Evolutionary conservation across 2,329 filamentous ascomycete genomes (phyloP), one percentile per base, ranked within the genome.

Genomic region (Sporothrix phasma): DNA sequence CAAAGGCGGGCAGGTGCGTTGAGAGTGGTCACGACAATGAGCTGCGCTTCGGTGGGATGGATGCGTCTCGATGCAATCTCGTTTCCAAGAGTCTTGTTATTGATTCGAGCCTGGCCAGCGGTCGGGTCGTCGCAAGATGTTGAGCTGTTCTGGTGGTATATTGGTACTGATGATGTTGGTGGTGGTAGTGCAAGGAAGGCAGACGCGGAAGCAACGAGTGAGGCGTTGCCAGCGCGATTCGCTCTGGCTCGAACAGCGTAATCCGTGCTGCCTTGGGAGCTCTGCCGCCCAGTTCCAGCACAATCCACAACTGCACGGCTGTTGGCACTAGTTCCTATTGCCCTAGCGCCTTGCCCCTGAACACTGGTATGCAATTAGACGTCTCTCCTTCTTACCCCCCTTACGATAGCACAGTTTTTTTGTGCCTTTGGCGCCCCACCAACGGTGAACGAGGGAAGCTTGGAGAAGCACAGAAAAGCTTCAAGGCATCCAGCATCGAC

Each of bases 191-290:
- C 19, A 8, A 54, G 47, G 10, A 37, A 61, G 22, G 29, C 24
- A 58, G 56, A 62, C 41, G 59, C 59, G 34, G 24, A 58, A 43
- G 45, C 24, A 46, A n/a, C 19, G 31, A 34, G 45, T 10, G 49
- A 49, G 39, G 31, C 51, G 51, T 51, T 49, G 63, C 59, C 59
- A 53, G 51, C 59, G 47, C 60, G 60, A 62, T 62, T 53, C 37
- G 31, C 49, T 49, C 43, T 17, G 22, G 59, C 59, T 19, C 49
- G 51, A 61, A 58, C 56, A 46, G 61, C 67, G 67, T 68, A 67
- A 68, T 67, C 64, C 64, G 46, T 56, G 67, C 63, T 68, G 67
- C 67, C 67, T 68, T 68, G 67, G 62, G 60, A 63, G 62, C 53
- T 64, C 29, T 37, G 49, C 62, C 63, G 54, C 34, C 58, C 45